A percentile compares a stretch with the other conserved stretches of the same genome.
These are phyloP conservation scores for Spergularia bocconei DNA, from an alignment of 148 eudicot species.

Conservation along the genomic window DNA sequence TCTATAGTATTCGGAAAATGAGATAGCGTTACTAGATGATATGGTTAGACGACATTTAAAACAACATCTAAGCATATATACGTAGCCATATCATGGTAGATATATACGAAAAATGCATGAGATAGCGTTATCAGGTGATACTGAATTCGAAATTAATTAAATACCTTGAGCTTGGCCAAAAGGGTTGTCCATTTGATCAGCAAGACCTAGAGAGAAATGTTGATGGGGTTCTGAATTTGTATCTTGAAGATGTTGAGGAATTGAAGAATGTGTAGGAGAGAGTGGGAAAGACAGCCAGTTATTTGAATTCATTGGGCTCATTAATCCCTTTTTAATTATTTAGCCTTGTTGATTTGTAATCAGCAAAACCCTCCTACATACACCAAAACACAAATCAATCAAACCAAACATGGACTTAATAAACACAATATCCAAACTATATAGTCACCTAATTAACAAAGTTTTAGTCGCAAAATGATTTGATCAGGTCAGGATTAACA, in stretches of 20 bases:
- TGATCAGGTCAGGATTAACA: too few species aligned
- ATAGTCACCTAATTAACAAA: not conserved
- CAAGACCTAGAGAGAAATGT: conserved; percentile 16
- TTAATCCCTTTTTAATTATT: not conserved
- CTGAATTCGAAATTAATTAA: not conserved
- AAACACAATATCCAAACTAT: not conserved
- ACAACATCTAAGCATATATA: not conserved
- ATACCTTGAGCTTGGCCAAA: conserved; percentile 22
- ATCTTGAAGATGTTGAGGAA: conserved; percentile 49
- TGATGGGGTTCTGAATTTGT: conserved; percentile 11
- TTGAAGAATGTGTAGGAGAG: conserved; percentile 72
- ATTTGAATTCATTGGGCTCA: conserved; percentile 73
- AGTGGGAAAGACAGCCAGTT: conserved; percentile 96
- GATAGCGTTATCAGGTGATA: too few species aligned
- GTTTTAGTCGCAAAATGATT: not conserved
- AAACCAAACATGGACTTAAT: not conserved
- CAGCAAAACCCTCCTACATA: conserved; percentile 24
- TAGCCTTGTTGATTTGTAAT: conserved; percentile 6
- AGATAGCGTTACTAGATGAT: not conserved
- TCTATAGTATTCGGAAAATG: conserved; percentile 30
- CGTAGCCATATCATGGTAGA: too few species aligned
- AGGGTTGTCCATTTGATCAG: conserved; percentile 16
- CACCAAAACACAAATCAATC: not conserved
- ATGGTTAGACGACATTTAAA: not conserved
- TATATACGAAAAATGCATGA: too few species aligned